Conservation (phyloP, 202 grass and related monocot species). For the Carex arenaria region DNA sequence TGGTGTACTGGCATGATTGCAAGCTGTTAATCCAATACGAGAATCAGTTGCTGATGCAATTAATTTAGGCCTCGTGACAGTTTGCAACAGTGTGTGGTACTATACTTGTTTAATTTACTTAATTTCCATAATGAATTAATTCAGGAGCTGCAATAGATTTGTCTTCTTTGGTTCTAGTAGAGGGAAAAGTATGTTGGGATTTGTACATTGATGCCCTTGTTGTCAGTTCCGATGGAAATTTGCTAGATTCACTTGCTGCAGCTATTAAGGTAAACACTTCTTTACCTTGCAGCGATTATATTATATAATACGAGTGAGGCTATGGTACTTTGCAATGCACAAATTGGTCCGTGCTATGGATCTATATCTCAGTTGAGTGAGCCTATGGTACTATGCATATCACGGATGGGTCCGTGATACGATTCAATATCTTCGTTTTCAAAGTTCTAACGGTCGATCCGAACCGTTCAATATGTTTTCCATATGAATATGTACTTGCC, state of each 20-base stretch:
- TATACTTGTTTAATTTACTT: conserved; percentile 1
- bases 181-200: conserved; percentile 83
- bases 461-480: too few species aligned
- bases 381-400: too few species aligned
- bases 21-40: neutral
- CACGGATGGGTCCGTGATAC: too few species aligned
- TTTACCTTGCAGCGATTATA: neutral
- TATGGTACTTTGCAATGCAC: too few species aligned
- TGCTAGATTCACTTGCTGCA: conserved; percentile 68
- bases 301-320: too few species aligned
- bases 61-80: neutral
- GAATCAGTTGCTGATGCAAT: neutral
- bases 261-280: conserved; percentile 55
- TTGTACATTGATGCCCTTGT: conserved; percentile 79
- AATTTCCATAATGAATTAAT: conserved; percentile 23
- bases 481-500: too few species aligned
- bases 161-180: conserved; percentile 71
- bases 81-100: neutral
- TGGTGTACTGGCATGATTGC: neutral
- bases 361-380: too few species aligned
- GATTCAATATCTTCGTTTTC: too few species aligned
- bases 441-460: too few species aligned
- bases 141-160: conserved; percentile 84
- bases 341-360: too few species aligned
- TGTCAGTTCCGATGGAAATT: conserved; percentile 74